Conservation (phyloP, 495 filamentous ascomycete genomes). For the Neurospora sp. region DNA sequence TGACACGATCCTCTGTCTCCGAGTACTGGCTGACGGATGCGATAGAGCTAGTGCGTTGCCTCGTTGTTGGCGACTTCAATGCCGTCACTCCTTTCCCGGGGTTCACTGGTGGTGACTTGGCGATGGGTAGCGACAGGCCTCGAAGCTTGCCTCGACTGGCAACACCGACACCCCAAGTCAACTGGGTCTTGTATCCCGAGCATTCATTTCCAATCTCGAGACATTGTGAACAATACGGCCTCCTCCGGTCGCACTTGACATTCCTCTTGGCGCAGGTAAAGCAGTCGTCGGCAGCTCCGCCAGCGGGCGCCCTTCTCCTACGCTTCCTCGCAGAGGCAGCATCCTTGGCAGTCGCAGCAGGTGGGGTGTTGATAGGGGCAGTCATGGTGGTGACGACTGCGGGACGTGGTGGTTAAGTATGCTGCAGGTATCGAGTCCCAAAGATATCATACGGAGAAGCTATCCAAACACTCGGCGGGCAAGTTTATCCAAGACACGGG, state of each 20-base stretch:
- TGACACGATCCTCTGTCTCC: slow-evolving; percentile 25
- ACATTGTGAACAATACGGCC: slow-evolving; percentile 93
- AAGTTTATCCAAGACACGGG: slow-evolving; percentile 26
- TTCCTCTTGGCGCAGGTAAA: slow-evolving; percentile 82
- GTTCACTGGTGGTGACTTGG: slow-evolving; percentile 54
- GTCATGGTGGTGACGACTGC: slow-evolving; percentile 27
- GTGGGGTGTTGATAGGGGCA: slow-evolving; percentile 32
- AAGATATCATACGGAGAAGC: slow-evolving; percentile 17
- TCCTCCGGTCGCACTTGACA: slow-evolving; percentile 78
- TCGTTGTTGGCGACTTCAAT: slow-evolving; percentile 19
- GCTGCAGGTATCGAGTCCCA: slow-evolving; percentile 8
- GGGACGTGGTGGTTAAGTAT: slow-evolving; percentile 4
- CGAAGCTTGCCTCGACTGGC: slow-evolving; percentile 93
- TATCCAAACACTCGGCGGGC: slow-evolving; percentile 19
- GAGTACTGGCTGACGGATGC: slow-evolving; percentile 29
- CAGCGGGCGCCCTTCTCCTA: slow-evolving; percentile 76
- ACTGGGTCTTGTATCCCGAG: slow-evolving; percentile 91
- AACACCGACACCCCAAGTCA: slow-evolving; percentile 97
- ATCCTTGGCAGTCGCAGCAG: slow-evolving; percentile 28
- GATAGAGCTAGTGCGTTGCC: slow-evolving; percentile 28
- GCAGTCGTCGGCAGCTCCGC: slow-evolving; percentile 89
- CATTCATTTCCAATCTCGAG: slow-evolving; percentile 87
- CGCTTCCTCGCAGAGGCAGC: slow-evolving; percentile 58
- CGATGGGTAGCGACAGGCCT: slow-evolving; percentile 76
- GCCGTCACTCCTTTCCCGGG: slow-evolving; percentile 32